phyloP scores from a whole-genome alignment of 768 basidiomycete genomes.

The Lactarius hengduanensis region DNA sequence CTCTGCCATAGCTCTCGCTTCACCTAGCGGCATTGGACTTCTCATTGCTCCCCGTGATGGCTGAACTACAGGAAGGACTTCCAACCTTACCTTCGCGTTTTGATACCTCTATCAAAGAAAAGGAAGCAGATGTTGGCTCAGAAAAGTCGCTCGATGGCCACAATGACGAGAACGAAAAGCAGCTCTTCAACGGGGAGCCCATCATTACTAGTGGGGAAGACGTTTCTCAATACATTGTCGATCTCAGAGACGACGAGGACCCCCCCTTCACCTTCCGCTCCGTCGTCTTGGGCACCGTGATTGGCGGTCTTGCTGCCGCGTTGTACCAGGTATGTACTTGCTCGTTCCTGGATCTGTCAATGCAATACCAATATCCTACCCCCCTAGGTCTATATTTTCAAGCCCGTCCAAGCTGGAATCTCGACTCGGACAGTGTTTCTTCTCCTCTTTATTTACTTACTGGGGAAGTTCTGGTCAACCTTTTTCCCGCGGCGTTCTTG shows the following conservation, averaged over 20 bases:
- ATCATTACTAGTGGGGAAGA: slow-evolving; percentile 43
- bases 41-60: not conserved
- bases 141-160: not conserved
- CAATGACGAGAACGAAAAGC: slow-evolving; percentile 9
- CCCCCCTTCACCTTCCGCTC: slow-evolving; percentile 56
- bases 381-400: slow-evolving; percentile 55
- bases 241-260: slow-evolving; percentile 57
- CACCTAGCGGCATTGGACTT: not conserved
- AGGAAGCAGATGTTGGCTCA: not conserved
- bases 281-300: slow-evolving; percentile 51
- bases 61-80: not conserved
- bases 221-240: slow-evolving; percentile 55
- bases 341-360: not conserved
- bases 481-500: slow-evolving; percentile 44
- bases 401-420: slow-evolving; percentile 52
- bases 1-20: not conserved
- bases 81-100: not conserved
- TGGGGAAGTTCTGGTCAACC: slow-evolving; percentile 51
- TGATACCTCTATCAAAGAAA: slow-evolving; percentile 7
- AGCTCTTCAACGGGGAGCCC: slow-evolving; percentile 27
- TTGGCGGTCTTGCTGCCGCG: slow-evolving; percentile 59
- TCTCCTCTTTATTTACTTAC: slow-evolving; percentile 50
- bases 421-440: slow-evolving; percentile 61
- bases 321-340: slow-evolving; percentile 46
- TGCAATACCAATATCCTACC: not conserved